These are phyloP conservation scores for Aegilops umbellulata DNA, from an alignment of 176 grass and related monocot species.

Conservation along the genomic window DNA sequence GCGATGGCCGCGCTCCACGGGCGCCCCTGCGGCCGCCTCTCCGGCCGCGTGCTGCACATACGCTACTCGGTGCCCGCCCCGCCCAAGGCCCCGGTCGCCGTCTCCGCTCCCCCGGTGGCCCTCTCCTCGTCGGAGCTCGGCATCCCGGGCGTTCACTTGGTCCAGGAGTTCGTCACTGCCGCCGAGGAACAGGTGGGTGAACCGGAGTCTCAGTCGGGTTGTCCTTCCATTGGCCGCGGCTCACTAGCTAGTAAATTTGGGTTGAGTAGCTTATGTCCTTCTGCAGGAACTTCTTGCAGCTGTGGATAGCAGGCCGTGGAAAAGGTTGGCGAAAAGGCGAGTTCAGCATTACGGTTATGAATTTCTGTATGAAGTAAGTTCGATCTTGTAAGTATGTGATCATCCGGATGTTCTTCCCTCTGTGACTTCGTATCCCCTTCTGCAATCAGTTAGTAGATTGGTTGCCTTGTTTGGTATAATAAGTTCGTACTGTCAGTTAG, in stretches of 20 bases:
- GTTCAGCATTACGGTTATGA: slow-evolving; percentile 99
- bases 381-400: slow-evolving; percentile 31
- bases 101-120: slow-evolving; percentile 40
- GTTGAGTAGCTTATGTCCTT: background rate
- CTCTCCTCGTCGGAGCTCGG: slow-evolving; percentile 49
- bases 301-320: slow-evolving; percentile 70
- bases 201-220: background rate
- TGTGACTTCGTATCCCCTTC: background rate
- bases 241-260: background rate
- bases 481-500: background rate
- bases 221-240: too few relatives aligned
- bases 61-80: slow-evolving; percentile 55
- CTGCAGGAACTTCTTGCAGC: slow-evolving; percentile 70
- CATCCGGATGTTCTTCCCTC: background rate
- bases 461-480: background rate
- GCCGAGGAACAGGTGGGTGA: slow-evolving; percentile 67
- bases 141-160: slow-evolving; percentile 74
- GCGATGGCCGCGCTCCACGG: slow-evolving; percentile 70
- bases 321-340: slow-evolving; percentile 71
- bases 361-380: slow-evolving; percentile 92
- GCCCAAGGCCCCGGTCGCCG: slow-evolving; percentile 32
- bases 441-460: background rate
- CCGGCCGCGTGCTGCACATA: slow-evolving; percentile 60
- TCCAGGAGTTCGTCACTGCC: slow-evolving; percentile 64
- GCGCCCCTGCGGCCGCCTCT: slow-evolving; percentile 42